Conservation (phyloP, 805 yeast genomes). For the Starmerella roubikii region DNA sequence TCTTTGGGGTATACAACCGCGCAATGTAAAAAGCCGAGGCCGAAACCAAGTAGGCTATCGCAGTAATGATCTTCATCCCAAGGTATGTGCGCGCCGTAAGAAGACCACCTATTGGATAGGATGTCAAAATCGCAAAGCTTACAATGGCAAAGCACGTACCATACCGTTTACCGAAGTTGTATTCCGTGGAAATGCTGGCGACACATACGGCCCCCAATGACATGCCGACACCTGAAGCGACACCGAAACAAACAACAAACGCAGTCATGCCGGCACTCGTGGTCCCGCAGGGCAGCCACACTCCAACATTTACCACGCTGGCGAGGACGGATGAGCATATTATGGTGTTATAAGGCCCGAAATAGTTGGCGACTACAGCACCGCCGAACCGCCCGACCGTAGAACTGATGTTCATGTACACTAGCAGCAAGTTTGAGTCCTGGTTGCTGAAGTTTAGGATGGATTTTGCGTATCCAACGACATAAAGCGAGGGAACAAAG, state of each 20-base stretch:
- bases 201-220: slow-evolving; percentile 56
- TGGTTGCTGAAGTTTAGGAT: slow-evolving; percentile 28
- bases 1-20: too few relatives aligned
- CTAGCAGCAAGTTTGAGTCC: slow-evolving; percentile 30
- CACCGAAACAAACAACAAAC: slow-evolving; percentile 32
- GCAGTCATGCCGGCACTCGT: slow-evolving; percentile 35
- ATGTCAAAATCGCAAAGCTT: slow-evolving; percentile 26
- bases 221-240: slow-evolving; percentile 43
- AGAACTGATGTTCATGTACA: slow-evolving; percentile 36
- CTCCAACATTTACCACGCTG: slow-evolving; percentile 34
- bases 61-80: slow-evolving; percentile 24
- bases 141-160: slow-evolving; percentile 45
- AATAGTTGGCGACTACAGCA: slow-evolving; percentile 38
- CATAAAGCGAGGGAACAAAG: slow-evolving; percentile 38
- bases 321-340: slow-evolving; percentile 33
- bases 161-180: slow-evolving; percentile 51
- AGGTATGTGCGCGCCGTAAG: slow-evolving; percentile 18
- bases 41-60: slow-evolving; percentile 18
- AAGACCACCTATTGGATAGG: slow-evolving; percentile 29
- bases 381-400: slow-evolving; percentile 44
- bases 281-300: slow-evolving; percentile 47
- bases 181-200: slow-evolving; percentile 44
- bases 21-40: background rate
- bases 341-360: slow-evolving; percentile 47
- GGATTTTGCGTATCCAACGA: slow-evolving; percentile 41